Percentiles rank a stretch among this genome's conserved stretches.
Conservation (phyloP, 192 early-diverging fungal genomes). For the Funneliformis geosporum region DNA sequence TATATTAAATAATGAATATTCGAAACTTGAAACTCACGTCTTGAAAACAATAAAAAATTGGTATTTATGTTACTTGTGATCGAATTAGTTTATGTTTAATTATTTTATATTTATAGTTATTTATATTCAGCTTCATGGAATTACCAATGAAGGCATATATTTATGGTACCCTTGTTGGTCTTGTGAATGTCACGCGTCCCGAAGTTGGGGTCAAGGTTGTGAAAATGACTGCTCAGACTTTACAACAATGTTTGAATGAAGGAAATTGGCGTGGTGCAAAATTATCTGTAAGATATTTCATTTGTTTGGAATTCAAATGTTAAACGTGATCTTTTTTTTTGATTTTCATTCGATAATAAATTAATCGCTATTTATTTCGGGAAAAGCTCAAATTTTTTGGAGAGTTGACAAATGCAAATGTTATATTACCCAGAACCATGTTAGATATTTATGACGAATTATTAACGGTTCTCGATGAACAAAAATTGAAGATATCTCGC, state of each 20-base stretch:
- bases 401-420: slow-evolving; percentile 74
- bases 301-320: background rate
- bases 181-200: slow-evolving; percentile 76
- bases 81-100: slow-evolving; percentile 22
- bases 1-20: slow-evolving; percentile 71
- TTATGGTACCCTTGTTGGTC: slow-evolving; percentile 80
- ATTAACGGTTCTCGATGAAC: slow-evolving; percentile 59
- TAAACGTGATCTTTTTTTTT: background rate
- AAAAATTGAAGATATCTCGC: slow-evolving; percentile 45
- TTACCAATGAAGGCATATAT: slow-evolving; percentile 72
- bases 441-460: slow-evolving; percentile 67
- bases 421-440: slow-evolving; percentile 67
- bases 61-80: slow-evolving; percentile 42
- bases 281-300: slow-evolving; percentile 57
- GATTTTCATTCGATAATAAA: background rate
- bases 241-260: slow-evolving; percentile 57
- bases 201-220: slow-evolving; percentile 70
- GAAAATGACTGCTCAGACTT: slow-evolving; percentile 49
- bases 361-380: background rate
- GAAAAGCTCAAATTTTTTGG: slow-evolving; percentile 64
- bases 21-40: slow-evolving; percentile 63
- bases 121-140: slow-evolving; percentile 59
- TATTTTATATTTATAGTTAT: slow-evolving; percentile 44
- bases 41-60: slow-evolving; percentile 63
- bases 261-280: slow-evolving; percentile 75